phyloP scores from a whole-genome alignment of 768 basidiomycete species.

The Amanita molliuscula region DNA sequence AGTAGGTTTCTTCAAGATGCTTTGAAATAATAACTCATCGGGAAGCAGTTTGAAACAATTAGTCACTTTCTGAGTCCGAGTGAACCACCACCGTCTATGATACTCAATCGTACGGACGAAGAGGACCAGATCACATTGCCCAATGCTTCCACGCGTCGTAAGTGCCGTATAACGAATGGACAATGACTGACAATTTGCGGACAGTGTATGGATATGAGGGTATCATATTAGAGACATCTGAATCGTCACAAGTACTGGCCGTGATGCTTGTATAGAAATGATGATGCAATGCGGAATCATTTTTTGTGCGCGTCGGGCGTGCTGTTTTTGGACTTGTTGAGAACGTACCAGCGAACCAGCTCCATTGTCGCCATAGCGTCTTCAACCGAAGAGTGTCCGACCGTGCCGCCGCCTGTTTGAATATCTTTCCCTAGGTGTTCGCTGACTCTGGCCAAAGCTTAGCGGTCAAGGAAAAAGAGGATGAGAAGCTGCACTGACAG shows the following conservation, averaged over 20 bases:
- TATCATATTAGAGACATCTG: slow-evolving; percentile 69
- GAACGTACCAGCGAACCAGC: slow-evolving; percentile 73
- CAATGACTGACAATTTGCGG: not conserved
- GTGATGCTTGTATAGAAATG: slow-evolving; percentile 51
- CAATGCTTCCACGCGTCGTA: slow-evolving; percentile 55
- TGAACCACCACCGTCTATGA: slow-evolving; percentile 73
- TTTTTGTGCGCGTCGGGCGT: not conserved
- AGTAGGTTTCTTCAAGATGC: slow-evolving; percentile 23
- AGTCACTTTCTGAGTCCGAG: slow-evolving; percentile 67
- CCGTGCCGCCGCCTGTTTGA: slow-evolving; percentile 63
- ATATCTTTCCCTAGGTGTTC: slow-evolving; percentile 77
- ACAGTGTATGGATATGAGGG: slow-evolving; percentile 74
- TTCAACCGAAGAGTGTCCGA: slow-evolving; percentile 85
- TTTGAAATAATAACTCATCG: not conserved
- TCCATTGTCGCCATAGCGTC: slow-evolving; percentile 87
- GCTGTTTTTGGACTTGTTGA: slow-evolving; percentile 41
- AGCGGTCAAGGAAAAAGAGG: slow-evolving; percentile 9
- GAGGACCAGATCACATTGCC: slow-evolving; percentile 63
- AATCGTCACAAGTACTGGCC: slow-evolving; percentile 66
- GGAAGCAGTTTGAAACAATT: slow-evolving; percentile 65
- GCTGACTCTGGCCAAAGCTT: slow-evolving; percentile 46
- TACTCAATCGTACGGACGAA: slow-evolving; percentile 68
- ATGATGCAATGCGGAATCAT: not conserved
- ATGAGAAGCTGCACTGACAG: slow-evolving; percentile 37
- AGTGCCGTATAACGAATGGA: slow-evolving; percentile 18